Percentiles rank a stretch among this genome's conserved stretches.
Evolutionary conservation across 345 rosid genomes (phyloP).

Genomic region (Populus pruinosa): DNA sequence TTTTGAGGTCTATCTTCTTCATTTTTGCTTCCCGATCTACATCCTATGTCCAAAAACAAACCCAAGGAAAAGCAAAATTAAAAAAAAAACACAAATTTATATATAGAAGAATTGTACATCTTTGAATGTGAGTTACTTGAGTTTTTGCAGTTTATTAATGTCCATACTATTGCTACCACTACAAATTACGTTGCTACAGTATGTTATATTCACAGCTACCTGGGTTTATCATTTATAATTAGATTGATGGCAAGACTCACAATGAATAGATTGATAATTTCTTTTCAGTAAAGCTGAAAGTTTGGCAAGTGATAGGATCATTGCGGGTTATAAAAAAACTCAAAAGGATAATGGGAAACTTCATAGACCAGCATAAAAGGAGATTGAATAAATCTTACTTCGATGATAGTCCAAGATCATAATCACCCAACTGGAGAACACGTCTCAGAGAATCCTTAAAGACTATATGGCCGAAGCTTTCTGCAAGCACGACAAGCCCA

Average conservation of each 20-base stretch:
- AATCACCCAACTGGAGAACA: slow-evolving; percentile 68
- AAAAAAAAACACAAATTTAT: too few relatives aligned
- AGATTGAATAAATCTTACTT: slow-evolving; percentile 54
- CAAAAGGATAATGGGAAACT: neutral
- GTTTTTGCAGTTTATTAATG: neutral
- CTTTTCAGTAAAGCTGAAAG: neutral
- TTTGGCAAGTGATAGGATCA: neutral
- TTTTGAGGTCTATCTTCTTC: too few relatives aligned
- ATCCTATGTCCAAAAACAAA: too few relatives aligned
- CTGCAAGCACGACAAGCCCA: slow-evolving; percentile 96
- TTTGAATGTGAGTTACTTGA: too few relatives aligned
- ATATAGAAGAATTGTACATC: too few relatives aligned
- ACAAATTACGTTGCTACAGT: neutral
- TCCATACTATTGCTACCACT: neutral
- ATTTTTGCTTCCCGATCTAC: too few relatives aligned
- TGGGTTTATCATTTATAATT: neutral
- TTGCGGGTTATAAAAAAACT: neutral
- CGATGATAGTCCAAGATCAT: slow-evolving; percentile 82
- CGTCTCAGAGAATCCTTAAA: slow-evolving; percentile 81
- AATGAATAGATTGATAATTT: neutral
- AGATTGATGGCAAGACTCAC: neutral
- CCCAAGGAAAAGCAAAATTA: too few relatives aligned
- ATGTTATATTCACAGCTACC: neutral
- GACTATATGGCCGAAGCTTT: slow-evolving; percentile 95
- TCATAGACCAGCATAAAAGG: slow-evolving; percentile 1